Conservation (phyloP, 805 yeast species). For the Teunomyces atbi region DNA sequence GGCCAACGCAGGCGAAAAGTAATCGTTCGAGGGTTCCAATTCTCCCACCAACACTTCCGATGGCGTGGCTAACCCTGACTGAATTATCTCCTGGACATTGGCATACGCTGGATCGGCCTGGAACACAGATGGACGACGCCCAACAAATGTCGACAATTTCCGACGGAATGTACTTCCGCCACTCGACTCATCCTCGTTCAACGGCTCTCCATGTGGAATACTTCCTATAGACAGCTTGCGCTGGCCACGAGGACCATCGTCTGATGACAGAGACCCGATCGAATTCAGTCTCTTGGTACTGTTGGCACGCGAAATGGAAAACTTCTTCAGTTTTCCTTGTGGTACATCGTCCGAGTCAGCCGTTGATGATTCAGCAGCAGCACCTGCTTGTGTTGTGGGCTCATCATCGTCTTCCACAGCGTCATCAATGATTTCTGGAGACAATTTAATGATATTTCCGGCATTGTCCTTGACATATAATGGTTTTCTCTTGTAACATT, state of each 20-base stretch:
- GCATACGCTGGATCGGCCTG: constrained; percentile 38
- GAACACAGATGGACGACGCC: constrained; percentile 38
- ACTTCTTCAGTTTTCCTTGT: constrained; percentile 2
- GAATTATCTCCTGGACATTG: constrained; percentile 36
- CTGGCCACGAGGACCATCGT: background rate
- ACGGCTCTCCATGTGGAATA: background rate
- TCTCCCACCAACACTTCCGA: constrained; percentile 39
- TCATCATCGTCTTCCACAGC: constrained; percentile 13
- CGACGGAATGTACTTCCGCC: constrained; percentile 29
- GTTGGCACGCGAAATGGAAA: constrained; percentile 6
- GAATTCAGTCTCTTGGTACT: constrained; percentile 2
- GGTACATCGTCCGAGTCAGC: background rate
- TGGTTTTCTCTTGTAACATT: constrained; percentile 80
- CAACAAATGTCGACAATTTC: constrained; percentile 38
- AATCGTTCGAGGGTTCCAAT: constrained; percentile 21
- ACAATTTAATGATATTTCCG: constrained; percentile 38
- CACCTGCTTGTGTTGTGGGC: too few species aligned
- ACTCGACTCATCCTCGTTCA: constrained; percentile 6
- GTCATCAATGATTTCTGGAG: constrained; percentile 39
- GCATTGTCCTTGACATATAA: constrained; percentile 46
- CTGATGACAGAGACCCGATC: background rate
- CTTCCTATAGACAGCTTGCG: background rate
- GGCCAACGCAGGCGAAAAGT: constrained; percentile 19
- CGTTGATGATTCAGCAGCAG: background rate
- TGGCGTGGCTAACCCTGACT: constrained; percentile 41